Evolutionary conservation across 805 yeast genomes (phyloP).

Genomic region (Hanseniaspora jakobsenii): DNA sequence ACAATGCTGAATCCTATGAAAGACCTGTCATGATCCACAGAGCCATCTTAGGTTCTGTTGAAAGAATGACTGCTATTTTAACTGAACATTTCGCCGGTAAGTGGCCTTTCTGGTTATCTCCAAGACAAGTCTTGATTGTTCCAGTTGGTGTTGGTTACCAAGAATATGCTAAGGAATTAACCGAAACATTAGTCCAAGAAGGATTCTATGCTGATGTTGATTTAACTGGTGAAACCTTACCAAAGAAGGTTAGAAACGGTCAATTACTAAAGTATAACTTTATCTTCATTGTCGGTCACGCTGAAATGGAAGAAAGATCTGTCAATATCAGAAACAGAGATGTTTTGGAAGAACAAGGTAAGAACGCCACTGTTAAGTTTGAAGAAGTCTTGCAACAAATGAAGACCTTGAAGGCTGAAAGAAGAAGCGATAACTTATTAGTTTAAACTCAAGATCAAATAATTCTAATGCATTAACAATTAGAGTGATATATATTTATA

Average conservation of each 20-base stretch:
- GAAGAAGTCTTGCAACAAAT: constrained; percentile 63
- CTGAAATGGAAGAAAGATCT: constrained; percentile 63
- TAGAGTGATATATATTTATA: too few relatives aligned
- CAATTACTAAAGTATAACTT: constrained; percentile 90
- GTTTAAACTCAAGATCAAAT: too few relatives aligned
- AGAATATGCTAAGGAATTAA: constrained; percentile 78
- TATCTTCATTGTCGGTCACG: constrained; percentile 93
- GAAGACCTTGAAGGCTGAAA: constrained; percentile 52
- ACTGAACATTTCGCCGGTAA: constrained; percentile 98
- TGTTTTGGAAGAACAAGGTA: constrained; percentile 81
- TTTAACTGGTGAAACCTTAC: constrained; percentile 87
- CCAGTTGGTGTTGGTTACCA: constrained; percentile 92
- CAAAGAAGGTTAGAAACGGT: constrained; percentile 95
- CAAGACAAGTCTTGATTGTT: constrained; percentile 90
- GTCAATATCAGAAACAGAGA: constrained; percentile 97
- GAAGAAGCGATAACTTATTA: constrained; percentile 57
- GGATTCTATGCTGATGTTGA: constrained; percentile 91
- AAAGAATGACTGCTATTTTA: constrained; percentile 97
- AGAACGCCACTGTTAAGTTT: constrained; percentile 69
- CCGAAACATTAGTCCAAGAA: constrained; percentile 51
- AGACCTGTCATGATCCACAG: constrained; percentile 99
- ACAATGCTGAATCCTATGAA: constrained; percentile 44
- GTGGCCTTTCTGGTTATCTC: constrained; percentile 99
- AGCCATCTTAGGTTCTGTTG: constrained; percentile 95
- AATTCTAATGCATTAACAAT: too few relatives aligned